These are phyloP conservation scores for Aegilops bicornis DNA, from an alignment of 176 grass and related monocot species.

Conservation along the genomic window DNA sequence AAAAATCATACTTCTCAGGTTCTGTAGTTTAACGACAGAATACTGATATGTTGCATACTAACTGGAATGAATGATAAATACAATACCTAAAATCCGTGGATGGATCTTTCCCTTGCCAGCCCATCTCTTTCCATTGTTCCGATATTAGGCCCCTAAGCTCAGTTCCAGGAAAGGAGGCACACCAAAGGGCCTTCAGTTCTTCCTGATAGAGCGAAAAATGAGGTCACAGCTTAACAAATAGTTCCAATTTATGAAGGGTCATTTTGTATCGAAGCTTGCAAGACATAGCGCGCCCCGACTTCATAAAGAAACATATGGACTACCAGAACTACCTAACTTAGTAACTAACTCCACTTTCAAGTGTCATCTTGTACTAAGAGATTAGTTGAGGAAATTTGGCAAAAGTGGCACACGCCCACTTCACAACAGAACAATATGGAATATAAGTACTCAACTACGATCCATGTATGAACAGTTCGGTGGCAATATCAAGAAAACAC, in stretches of 20 bases:
- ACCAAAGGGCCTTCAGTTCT: conserved; percentile 75
- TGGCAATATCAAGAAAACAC: neutral
- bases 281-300: neutral
- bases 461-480: neutral
- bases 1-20: conserved; percentile 1
- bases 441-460: neutral
- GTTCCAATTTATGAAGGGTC: neutral
- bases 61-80: neutral
- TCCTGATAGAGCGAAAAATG: conserved; percentile 50
- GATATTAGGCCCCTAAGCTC: conserved; percentile 79
- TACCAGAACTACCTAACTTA: neutral
- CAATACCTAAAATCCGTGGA: conserved; percentile 98
- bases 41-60: neutral
- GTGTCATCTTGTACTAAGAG: neutral
- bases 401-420: neutral
- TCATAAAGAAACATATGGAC: neutral
- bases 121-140: conserved; percentile 99
- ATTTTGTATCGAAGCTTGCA: neutral
- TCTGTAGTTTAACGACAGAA: conserved; percentile 11
- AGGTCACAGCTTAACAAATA: conserved; percentile 10
- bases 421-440: conserved; percentile 5
- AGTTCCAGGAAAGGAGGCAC: conserved; percentile 73
- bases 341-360: conserved; percentile 12
- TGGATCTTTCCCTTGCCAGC: conserved; percentile 98
- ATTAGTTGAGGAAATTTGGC: neutral